Evolutionary conservation across 345 rosid species (phyloP).

Genomic region (Linum lewisii): DNA sequence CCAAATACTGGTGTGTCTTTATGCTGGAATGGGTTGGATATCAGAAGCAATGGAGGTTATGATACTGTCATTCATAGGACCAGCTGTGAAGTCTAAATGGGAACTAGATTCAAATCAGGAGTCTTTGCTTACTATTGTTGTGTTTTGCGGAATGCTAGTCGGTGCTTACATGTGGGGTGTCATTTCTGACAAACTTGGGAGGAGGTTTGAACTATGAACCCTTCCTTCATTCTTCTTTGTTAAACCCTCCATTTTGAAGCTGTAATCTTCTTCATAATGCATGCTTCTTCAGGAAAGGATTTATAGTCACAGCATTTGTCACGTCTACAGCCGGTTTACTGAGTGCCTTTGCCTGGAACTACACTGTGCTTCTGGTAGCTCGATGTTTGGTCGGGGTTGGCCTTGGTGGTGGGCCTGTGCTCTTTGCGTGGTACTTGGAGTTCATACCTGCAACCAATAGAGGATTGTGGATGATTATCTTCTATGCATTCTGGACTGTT

Average conservation of each 20-base stretch:
- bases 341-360: slow-evolving; percentile 72
- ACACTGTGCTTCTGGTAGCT: slow-evolving; percentile 36
- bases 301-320: slow-evolving; percentile 64
- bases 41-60: slow-evolving; percentile 97
- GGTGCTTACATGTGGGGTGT: slow-evolving; percentile 92
- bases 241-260: too few species aligned
- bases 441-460: slow-evolving; percentile 84
- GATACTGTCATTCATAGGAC: slow-evolving; percentile 86
- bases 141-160: slow-evolving; percentile 80
- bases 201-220: slow-evolving; percentile 51
- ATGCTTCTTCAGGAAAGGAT: slow-evolving; percentile 63
- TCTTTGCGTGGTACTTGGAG: slow-evolving; percentile 81
- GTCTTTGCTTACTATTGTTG: slow-evolving; percentile 62
- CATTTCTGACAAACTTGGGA: slow-evolving; percentile 71
- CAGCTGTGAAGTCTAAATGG: slow-evolving; percentile 69
- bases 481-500: slow-evolving; percentile 75
- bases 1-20: slow-evolving; percentile 55
- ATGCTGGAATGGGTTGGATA: slow-evolving; percentile 88
- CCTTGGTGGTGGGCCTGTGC: slow-evolving; percentile 91
- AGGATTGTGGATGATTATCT: slow-evolving; percentile 91
- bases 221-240: too few species aligned
- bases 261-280: too few species aligned
- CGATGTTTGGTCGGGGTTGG: slow-evolving; percentile 89
- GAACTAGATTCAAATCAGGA: slow-evolving; percentile 58
- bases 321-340: slow-evolving; percentile 72